Evolutionary conservation across 495 filamentous ascomycete species (phyloP), one percentile per base, ranked within the genome.

Genomic region (Chaetomium tenue): DNA sequence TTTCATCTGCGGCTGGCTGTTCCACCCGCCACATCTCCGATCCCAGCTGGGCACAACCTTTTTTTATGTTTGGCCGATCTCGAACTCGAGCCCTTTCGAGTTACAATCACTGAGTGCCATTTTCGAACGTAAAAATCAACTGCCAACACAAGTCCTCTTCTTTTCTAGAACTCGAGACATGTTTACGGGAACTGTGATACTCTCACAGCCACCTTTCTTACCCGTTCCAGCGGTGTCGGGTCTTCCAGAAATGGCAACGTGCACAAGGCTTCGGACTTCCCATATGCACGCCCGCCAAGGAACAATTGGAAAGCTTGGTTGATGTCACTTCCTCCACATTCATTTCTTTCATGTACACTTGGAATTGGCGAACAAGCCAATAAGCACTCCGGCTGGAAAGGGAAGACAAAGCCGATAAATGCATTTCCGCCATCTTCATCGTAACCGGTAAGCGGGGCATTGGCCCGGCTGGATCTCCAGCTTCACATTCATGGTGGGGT

Each of bases 401-500:
- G 16, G 11, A 15, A 44, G 40, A 18, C 40, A 18, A 40, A 18
- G 40, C 40, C 40, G 25, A 54, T 15, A 7, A 37, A 18, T 18
- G 53, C 33, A 58, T 18, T 22, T 42, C 55, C 22, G 33, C 16
- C 7, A n/a, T 42, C 55, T 26, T 20, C 39, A 26, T 58, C 16
- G 40, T 44, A 44, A 30, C 40, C n/a, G 15, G 9, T 22, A 22
- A 26, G 37, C 13, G 55, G 37, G 20, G 55, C 39, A 58, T 22
- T 33, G 11, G 18, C 55, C 37, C 37, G 40, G n/a, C 37, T 20
- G 40, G 12, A 37, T 51, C 47, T 65, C 57, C 56, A 47, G 52
- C 46, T 42, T 25, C 6, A 15, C 30, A 46, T 48, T 8, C 30
- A 46, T 48, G 56, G 56, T 25, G 57, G 56, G 63, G 57, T 50